phyloP scores from a whole-genome alignment of 495 filamentous ascomycete species.

The Sordaria brevicollis region DNA sequence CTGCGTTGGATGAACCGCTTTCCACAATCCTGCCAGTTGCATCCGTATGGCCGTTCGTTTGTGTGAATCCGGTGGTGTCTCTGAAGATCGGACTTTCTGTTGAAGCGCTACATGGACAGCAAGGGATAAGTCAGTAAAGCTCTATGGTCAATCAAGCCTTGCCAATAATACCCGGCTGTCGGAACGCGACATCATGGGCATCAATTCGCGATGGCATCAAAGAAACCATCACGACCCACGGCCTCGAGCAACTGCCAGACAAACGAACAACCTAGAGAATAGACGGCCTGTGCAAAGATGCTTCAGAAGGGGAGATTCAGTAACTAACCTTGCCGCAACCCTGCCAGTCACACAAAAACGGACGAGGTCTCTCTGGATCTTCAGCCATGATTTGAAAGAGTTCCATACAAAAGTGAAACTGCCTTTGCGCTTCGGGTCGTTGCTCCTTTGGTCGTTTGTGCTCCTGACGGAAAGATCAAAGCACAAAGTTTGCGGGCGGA shows the following conservation, averaged over 20 bases:
- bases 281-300: not conserved
- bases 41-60: slow-evolving; percentile 75
- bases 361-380: slow-evolving; percentile 20
- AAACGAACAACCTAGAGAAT: not conserved
- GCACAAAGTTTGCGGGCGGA: not conserved
- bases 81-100: slow-evolving; percentile 85
- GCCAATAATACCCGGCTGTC: not conserved
- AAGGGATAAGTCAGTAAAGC: not conserved
- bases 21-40: slow-evolving; percentile 56
- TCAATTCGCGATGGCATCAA: not conserved
- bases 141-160: not conserved
- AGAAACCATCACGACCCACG: not conserved
- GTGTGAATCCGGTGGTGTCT: slow-evolving; percentile 86
- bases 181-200: not conserved
- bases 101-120: slow-evolving; percentile 56
- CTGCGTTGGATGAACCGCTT: slow-evolving; percentile 90
- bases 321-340: slow-evolving; percentile 40
- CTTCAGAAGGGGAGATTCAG: not conserved
- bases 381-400: not conserved
- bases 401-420: not conserved
- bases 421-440: not conserved
- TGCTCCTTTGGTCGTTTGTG: not conserved
- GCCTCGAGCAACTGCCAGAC: not conserved
- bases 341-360: slow-evolving; percentile 44
- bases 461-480: not conserved